phyloP scores from a whole-genome alignment of 2,329 filamentous ascomycete genomes.

The Aspergillus sergii region DNA sequence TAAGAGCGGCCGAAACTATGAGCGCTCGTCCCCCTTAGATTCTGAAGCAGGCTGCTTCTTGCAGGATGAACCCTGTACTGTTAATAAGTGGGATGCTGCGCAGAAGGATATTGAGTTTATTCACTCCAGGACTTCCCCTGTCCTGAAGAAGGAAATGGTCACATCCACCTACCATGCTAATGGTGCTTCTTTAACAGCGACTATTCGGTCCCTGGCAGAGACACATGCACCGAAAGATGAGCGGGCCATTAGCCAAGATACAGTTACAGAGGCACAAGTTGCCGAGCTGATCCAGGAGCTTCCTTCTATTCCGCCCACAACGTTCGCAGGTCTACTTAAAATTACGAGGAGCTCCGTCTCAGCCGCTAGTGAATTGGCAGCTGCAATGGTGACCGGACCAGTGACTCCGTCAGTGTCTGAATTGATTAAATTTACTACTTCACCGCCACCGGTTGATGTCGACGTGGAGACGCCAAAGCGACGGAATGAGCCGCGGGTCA shows the following conservation, averaged over 20 bases:
- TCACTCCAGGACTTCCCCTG: slow-evolving; percentile 51
- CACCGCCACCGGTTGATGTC: slow-evolving; percentile 24
- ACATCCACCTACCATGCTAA: slow-evolving; percentile 62
- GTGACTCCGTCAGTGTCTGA: slow-evolving; percentile 33
- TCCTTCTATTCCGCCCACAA: slow-evolving; percentile 50
- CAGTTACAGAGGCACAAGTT: slow-evolving; percentile 51
- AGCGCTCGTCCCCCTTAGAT: slow-evolving; percentile 15
- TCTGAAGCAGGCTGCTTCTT: slow-evolving; percentile 19
- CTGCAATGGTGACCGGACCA: slow-evolving; percentile 51
- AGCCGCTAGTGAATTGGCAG: slow-evolving; percentile 63
- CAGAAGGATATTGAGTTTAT: slow-evolving; percentile 65
- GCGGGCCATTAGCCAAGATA: slow-evolving; percentile 41
- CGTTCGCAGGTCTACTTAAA: slow-evolving; percentile 57
- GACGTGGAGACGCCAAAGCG: slow-evolving; percentile 26
- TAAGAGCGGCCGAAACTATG: slow-evolving; percentile 35
- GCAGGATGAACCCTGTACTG: slow-evolving; percentile 12
- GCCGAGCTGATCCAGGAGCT: slow-evolving; percentile 59
- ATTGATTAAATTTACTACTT: slow-evolving; percentile 48
- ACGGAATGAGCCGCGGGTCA: slow-evolving; percentile 10
- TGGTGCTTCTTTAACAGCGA: slow-evolving; percentile 57
- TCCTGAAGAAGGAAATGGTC: slow-evolving; percentile 51
- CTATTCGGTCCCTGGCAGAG: slow-evolving; percentile 58
- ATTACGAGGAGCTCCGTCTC: slow-evolving; percentile 60
- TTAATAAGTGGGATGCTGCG: slow-evolving; percentile 62
- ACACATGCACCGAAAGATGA: slow-evolving; percentile 47